Evolutionary conservation across 179 eudicot species (phyloP).

Genomic region (Beta macrorhiza): DNA sequence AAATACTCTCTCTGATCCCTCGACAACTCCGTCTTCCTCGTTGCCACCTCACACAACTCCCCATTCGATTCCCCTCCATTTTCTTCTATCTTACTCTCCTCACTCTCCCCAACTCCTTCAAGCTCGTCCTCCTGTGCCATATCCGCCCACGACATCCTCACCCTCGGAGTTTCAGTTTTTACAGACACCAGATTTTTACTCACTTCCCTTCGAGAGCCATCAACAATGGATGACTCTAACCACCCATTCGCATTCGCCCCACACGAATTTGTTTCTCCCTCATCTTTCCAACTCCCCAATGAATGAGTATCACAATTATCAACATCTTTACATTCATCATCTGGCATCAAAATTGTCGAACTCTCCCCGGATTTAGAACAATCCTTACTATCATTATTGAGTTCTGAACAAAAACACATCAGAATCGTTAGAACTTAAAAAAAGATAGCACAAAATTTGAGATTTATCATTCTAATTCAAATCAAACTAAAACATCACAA

Average conservation of each 20-base stretch:
- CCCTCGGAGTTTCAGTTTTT: constrained; percentile 36
- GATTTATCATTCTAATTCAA: too few species aligned
- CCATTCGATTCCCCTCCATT: constrained; percentile 29
- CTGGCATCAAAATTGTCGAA: constrained; percentile 18
- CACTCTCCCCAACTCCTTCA: constrained; percentile 61
- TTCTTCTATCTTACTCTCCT: constrained; percentile 23
- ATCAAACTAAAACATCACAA: too few species aligned
- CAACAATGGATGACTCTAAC: constrained; percentile 31
- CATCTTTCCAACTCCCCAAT: constrained; percentile 50
- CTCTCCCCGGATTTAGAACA: constrained; percentile 22
- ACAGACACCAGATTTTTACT: constrained; percentile 10
- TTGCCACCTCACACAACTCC: constrained; percentile 33
- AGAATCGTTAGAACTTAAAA: background rate
- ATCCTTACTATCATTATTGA: constrained; percentile 22
- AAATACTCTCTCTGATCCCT: constrained; percentile 70
- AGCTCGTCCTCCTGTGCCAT: constrained; percentile 91
- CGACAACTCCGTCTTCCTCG: constrained; percentile 48
- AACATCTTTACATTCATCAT: constrained; percentile 23
- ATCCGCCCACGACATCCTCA: constrained; percentile 88
- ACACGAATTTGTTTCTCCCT: constrained; percentile 43
- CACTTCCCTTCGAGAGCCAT: constrained; percentile 32
- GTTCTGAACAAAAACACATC: constrained; percentile 26
- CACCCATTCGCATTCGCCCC: constrained; percentile 40
- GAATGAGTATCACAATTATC: constrained; percentile 37
- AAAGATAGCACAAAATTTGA: background rate